Conservation (phyloP, 257 asterid genomes). For the Eucommia ulmoides region DNA sequence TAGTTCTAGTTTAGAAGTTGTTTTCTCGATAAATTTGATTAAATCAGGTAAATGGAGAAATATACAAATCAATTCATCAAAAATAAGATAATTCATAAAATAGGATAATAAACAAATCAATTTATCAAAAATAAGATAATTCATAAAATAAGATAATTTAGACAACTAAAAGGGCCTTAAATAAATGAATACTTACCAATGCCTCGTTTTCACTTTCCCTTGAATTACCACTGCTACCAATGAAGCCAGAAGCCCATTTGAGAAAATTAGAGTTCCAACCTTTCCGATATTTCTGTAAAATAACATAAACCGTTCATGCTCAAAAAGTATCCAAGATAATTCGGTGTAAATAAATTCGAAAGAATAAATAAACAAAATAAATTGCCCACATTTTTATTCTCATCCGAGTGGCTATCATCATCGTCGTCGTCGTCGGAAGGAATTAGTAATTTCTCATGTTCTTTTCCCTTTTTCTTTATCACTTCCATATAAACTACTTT, state of each 20-base stretch:
- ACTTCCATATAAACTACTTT: conserved; percentile 86
- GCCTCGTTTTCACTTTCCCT: conserved; percentile 49
- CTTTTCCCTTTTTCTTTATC: conserved; percentile 83
- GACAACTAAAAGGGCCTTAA: too few relatives aligned
- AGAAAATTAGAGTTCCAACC: conserved; percentile 84
- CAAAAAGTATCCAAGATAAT: too few relatives aligned
- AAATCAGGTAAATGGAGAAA: too few relatives aligned
- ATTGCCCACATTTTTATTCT: conserved; percentile 23
- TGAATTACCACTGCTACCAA: conserved; percentile 62
- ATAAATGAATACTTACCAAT: conserved; percentile 28
- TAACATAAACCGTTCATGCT: too few relatives aligned
- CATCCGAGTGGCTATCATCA: conserved; percentile 39
- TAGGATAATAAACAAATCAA: too few relatives aligned
- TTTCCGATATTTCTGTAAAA: conserved; percentile 45
- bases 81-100: too few relatives aligned
- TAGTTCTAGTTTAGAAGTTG: too few relatives aligned
- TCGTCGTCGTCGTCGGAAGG: conserved; percentile 51
- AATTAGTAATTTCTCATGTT: conserved; percentile 60
- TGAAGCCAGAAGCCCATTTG: conserved; percentile 95
- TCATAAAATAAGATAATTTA: too few relatives aligned
- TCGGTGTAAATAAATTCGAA: too few relatives aligned
- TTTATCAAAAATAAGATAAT: too few relatives aligned
- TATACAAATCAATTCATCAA: too few relatives aligned
- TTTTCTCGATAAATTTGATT: too few relatives aligned
- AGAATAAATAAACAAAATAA: conserved; percentile 2